These are phyloP conservation scores for Penicillium sclerotigenum DNA, from an alignment of 2,329 filamentous ascomycete genomes.

Conservation along the genomic window DNA sequence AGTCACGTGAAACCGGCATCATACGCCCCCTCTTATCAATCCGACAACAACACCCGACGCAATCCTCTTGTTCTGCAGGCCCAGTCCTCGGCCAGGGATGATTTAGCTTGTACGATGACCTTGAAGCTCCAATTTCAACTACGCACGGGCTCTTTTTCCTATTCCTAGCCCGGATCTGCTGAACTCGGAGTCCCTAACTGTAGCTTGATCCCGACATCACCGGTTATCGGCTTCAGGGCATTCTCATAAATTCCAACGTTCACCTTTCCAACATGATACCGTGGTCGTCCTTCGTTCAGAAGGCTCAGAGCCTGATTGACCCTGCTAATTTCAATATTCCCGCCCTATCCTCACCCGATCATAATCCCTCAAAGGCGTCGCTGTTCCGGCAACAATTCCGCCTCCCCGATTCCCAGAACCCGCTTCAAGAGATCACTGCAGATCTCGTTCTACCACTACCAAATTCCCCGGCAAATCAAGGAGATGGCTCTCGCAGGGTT, in stretches of 20 bases:
- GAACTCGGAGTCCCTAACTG: constrained; percentile 21
- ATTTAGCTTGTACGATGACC: constrained; percentile 31
- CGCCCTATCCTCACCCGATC: constrained; percentile 69
- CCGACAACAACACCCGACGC: constrained; percentile 19
- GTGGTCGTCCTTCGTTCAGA: constrained; percentile 82
- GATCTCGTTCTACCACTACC: constrained; percentile 83
- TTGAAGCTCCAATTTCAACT: constrained; percentile 14
- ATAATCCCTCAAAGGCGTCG: constrained; percentile 82
- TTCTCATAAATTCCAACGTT: background rate
- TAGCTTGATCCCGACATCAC: constrained; percentile 25
- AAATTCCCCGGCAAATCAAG: constrained; percentile 56
- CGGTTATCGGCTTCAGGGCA: constrained; percentile 8
- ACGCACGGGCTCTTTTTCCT: constrained; percentile 24
- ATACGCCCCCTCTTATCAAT: constrained; percentile 24
- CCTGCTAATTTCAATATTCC: constrained; percentile 75
- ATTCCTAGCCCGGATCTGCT: constrained; percentile 19
- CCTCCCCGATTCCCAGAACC: constrained; percentile 85
- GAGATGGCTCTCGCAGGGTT: constrained; percentile 56
- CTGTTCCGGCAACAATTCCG: constrained; percentile 97
- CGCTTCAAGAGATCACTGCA: constrained; percentile 92
- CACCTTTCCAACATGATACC: constrained; percentile 52
- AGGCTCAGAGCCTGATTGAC: constrained; percentile 93
- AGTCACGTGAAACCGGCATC: constrained; percentile 20
- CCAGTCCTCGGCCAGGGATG: constrained; percentile 21
- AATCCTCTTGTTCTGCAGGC: constrained; percentile 17